These are phyloP conservation scores for Kuraishia floccosa DNA, from an alignment of 805 yeast species.

Conservation along the genomic window DNA sequence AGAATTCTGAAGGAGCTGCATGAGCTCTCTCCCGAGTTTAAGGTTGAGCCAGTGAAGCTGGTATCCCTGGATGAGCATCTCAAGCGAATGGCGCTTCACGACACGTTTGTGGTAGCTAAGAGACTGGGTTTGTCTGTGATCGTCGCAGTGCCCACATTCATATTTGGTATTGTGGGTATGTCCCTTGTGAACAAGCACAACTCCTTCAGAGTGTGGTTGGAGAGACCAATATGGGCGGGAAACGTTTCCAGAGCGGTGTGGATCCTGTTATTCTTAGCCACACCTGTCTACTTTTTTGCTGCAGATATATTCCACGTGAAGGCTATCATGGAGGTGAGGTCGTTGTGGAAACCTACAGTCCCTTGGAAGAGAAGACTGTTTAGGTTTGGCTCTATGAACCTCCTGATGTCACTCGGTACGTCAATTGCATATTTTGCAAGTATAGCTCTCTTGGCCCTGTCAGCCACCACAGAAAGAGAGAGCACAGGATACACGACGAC, in stretches of 20 bases:
- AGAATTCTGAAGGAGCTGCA: constrained; percentile 38
- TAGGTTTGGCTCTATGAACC: constrained; percentile 69
- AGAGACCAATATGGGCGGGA: constrained; percentile 53
- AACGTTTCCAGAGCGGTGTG: constrained; percentile 51
- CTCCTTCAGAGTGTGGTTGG: constrained; percentile 38
- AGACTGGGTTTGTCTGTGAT: constrained; percentile 38
- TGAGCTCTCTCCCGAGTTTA: constrained; percentile 30
- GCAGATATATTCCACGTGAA: constrained; percentile 65
- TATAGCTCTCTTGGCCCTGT: constrained; percentile 38
- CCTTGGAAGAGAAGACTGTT: constrained; percentile 45
- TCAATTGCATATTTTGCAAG: constrained; percentile 63
- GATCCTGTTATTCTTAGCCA: constrained; percentile 52
- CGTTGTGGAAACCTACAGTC: constrained; percentile 46
- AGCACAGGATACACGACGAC: constrained; percentile 43
- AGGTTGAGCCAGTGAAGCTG: constrained; percentile 41
- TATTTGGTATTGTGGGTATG: constrained; percentile 64
- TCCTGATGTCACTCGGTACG: constrained; percentile 65
- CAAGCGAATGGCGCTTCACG: constrained; percentile 32
- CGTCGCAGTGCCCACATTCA: constrained; percentile 53
- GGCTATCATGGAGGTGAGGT: constrained; percentile 45
- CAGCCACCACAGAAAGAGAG: constrained; percentile 19
- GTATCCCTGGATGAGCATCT: constrained; percentile 56
- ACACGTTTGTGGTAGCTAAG: constrained; percentile 29
- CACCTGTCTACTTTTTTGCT: constrained; percentile 66
- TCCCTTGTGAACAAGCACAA: constrained; percentile 34